A percentile compares a stretch with the other conserved stretches of the same genome.
Evolutionary conservation across 805 yeast genomes (phyloP).

Genomic region (Candida loeiensis): DNA sequence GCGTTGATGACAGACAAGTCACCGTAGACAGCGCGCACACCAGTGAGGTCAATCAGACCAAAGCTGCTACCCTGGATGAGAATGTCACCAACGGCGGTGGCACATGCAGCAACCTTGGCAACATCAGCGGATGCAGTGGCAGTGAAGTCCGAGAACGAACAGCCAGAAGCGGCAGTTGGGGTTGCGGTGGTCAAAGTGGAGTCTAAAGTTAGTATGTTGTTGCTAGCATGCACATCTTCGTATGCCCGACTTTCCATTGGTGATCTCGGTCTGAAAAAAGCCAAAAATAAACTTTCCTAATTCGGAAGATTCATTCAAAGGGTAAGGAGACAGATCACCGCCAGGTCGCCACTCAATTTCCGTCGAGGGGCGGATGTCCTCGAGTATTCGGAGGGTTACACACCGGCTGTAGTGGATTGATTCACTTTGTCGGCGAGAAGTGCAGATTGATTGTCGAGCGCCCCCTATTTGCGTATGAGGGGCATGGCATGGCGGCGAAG

Average conservation of each 20-base stretch:
- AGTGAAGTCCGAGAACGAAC: slow-evolving; percentile 63
- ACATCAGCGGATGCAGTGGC: slow-evolving; percentile 80
- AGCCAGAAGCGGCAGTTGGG: slow-evolving; percentile 57
- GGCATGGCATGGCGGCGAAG: too few relatives aligned
- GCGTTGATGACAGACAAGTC: slow-evolving; percentile 65
- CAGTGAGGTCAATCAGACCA: slow-evolving; percentile 64
- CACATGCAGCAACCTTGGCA: slow-evolving; percentile 69
- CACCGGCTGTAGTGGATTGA: not conserved
- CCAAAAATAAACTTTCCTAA: slow-evolving; percentile 1
- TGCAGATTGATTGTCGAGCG: too few relatives aligned
- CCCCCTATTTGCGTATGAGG: too few relatives aligned
- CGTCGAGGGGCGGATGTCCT: not conserved
- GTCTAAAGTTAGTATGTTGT: slow-evolving; percentile 24
- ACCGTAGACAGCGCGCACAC: slow-evolving; percentile 76
- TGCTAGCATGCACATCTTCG: too few relatives aligned
- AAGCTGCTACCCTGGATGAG: slow-evolving; percentile 58
- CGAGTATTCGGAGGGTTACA: not conserved
- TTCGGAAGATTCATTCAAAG: not conserved
- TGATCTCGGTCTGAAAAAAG: not conserved
- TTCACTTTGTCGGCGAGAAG: too few relatives aligned
- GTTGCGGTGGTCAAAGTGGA: slow-evolving; percentile 48
- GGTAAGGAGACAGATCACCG: not conserved
- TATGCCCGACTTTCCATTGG: not conserved
- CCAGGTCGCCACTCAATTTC: not conserved
- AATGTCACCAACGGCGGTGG: slow-evolving; percentile 77